phyloP scores from a whole-genome alignment of 1,284 basidiomycete genomes.

The Irpex sp. region DNA sequence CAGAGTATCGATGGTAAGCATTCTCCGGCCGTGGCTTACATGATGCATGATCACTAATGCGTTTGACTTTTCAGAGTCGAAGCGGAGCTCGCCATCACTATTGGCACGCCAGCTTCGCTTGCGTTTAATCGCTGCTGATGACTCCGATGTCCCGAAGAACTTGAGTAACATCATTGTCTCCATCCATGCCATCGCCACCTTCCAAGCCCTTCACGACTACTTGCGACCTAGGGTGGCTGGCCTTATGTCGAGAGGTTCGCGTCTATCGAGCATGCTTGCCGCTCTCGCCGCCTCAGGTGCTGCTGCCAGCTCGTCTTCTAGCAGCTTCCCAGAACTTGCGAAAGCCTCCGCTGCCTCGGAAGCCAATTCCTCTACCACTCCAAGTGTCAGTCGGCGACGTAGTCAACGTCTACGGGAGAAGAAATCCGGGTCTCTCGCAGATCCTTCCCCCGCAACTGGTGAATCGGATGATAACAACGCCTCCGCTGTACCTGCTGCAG shows the following conservation, averaged over 20 bases:
- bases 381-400: constrained; percentile 53
- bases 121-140: constrained; percentile 81
- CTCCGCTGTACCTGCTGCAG: constrained; percentile 18
- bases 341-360: constrained; percentile 29
- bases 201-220: constrained; percentile 93
- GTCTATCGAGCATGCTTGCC: constrained; percentile 86
- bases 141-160: constrained; percentile 79
- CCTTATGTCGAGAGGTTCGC: constrained; percentile 55
- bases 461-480: constrained; percentile 16
- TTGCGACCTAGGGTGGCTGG: constrained; percentile 87
- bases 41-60: neutral
- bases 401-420: constrained; percentile 82
- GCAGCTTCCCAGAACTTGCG: constrained; percentile 21
- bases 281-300: constrained; percentile 79
- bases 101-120: constrained; percentile 86
- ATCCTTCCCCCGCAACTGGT: constrained; percentile 19
- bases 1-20: constrained; percentile 66
- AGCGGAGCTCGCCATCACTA: constrained; percentile 79
- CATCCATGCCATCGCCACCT: constrained; percentile 94
- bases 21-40: neutral
- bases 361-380: constrained; percentile 27
- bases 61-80: constrained; percentile 53
- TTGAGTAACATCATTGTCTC: constrained; percentile 89
- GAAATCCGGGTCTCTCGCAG: constrained; percentile 33
- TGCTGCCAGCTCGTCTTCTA: constrained; percentile 33